Evolutionary conservation across 2,329 filamentous ascomycete genomes (phyloP).

Genomic region (Parafenestella ontariensis): DNA sequence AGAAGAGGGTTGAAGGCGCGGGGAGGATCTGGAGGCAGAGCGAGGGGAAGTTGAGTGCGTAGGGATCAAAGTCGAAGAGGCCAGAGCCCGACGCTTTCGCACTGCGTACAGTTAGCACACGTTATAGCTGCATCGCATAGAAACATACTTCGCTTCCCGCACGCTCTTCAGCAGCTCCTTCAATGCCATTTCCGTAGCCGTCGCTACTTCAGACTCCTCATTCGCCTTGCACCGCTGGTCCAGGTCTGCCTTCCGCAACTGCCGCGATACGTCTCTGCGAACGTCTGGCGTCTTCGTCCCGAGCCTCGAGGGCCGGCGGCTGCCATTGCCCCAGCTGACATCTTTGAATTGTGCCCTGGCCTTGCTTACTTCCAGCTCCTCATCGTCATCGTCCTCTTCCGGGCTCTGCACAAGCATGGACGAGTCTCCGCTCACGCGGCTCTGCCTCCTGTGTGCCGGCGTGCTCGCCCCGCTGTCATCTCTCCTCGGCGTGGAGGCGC

Average conservation of each 20-base stretch:
- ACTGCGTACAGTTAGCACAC: conserved; percentile 37
- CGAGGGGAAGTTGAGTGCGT: conserved; percentile 83
- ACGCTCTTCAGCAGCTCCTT: conserved; percentile 82
- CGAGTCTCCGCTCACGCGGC: conserved; percentile 34
- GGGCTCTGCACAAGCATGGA: conserved; percentile 35
- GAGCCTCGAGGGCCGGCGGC: conserved; percentile 65
- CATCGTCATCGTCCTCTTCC: conserved; percentile 18
- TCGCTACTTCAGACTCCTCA: conserved; percentile 79
- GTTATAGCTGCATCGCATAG: neutral
- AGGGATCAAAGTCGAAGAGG: conserved; percentile 81
- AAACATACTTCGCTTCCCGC: conserved; percentile 76
- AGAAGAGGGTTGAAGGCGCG: conserved; percentile 81
- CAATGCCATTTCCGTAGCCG: conserved; percentile 83
- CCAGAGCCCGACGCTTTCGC: conserved; percentile 52
- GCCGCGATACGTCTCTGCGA: conserved; percentile 46
- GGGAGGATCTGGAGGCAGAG: conserved; percentile 83
- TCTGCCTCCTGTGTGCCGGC: conserved; percentile 29
- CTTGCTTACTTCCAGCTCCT: conserved; percentile 43
- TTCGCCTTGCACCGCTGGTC: conserved; percentile 69
- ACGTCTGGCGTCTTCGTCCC: conserved; percentile 56
- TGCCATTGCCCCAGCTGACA: conserved; percentile 80
- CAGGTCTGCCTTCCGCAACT: conserved; percentile 63
- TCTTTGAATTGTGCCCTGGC: conserved; percentile 59
- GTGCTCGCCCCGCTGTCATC: conserved; percentile 52
- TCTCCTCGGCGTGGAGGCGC: conserved; percentile 57